Evolutionary conservation across 2,329 filamentous ascomycete species (phyloP), one percentile per base, ranked within the genome.

Genomic region (Scedosporium aurantiacum): DNA sequence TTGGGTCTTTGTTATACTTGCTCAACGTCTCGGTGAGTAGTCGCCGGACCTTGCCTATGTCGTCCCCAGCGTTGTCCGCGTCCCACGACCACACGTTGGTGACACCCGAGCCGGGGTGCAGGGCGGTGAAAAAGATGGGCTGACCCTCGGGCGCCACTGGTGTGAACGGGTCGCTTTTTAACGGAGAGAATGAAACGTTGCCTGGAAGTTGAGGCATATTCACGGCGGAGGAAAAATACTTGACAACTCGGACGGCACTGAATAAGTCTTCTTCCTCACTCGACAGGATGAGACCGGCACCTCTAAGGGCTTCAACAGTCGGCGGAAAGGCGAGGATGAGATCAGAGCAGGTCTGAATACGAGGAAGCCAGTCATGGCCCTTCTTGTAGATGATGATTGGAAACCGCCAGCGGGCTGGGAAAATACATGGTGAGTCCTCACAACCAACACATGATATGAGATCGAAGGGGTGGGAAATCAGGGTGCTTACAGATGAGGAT

Each of bases 71-170:
- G 32, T 21, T n/a, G 61, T 14, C 16, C 21, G 47, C 32, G 50
- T 62, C 61, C 57, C 58, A 60, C 41, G 61, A 62, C 57, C 57
- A 62, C n/a, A 62, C 61, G 47, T 57, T 62, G 7, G 37, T 28
- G 27, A 62, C 25, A 27, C 58, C 58, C 27, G 61, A 62, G 18
- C 41, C 61, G 5, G 45, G 61, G 47, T 62, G 61, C 47, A 62
- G 45, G 4, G 27, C 16, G 18, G 37, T 23, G 45, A 60, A 60
- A 52, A 28, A 60, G 2, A 62, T 28, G 28, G 61, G 61, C 58
- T 62, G 61, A 7, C 61, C 61, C 52, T 62, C 61, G 25, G 61
- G 57, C 8, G 12, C 25, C 28, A 60, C 61, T 5, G 61, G 61
- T 1, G 52, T 52, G 28, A 60, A 27, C 14, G 56, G 54, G n/a